Evolutionary conservation across 2,329 filamentous ascomycete species (phyloP).

Genomic region (Aspergillus clavatus): DNA sequence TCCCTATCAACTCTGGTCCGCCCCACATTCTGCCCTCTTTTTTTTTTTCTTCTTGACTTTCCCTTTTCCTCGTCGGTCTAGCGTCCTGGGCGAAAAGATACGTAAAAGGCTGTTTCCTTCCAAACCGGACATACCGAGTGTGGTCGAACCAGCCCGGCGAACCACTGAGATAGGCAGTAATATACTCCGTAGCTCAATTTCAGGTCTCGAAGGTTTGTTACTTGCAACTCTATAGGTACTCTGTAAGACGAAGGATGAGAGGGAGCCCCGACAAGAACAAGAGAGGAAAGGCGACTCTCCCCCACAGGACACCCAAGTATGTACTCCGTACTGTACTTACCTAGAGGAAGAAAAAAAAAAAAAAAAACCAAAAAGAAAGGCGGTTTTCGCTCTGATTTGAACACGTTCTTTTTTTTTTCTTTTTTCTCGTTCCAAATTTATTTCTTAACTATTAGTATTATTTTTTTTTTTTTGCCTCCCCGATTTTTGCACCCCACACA

Average conservation of each 20-base stretch:
- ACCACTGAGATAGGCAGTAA: conserved; percentile 10
- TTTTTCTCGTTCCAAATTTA: conserved; percentile 8
- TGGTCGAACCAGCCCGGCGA: conserved; percentile 13
- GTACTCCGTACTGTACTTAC: neutral
- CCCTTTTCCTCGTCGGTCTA: too few species aligned
- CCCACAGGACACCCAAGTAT: neutral
- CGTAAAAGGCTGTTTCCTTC: conserved; percentile 3
- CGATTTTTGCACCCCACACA: conserved; percentile 11
- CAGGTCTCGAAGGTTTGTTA: neutral
- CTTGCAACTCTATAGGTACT: too few species aligned
- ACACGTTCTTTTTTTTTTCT: conserved; percentile 23
- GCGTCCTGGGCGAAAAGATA: neutral
- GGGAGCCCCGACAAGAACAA: neutral
- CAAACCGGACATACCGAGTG: conserved; percentile 12
- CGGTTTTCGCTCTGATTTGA: conserved; percentile 15
- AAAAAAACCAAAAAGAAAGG: conserved; percentile 6
- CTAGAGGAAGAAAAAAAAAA: conserved; percentile 3
- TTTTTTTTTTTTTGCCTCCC: conserved; percentile 18
- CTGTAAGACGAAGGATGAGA: too few species aligned
- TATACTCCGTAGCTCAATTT: neutral
- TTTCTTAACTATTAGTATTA: conserved; percentile 5
- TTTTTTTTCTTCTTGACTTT: conserved; percentile 4
- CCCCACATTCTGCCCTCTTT: conserved; percentile 15
- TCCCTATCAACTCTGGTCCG: conserved; percentile 15
- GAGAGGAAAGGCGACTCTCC: neutral